phyloP scores from a whole-genome alignment of 169 alveolate species.

The Plasmodium berghei region DNA sequence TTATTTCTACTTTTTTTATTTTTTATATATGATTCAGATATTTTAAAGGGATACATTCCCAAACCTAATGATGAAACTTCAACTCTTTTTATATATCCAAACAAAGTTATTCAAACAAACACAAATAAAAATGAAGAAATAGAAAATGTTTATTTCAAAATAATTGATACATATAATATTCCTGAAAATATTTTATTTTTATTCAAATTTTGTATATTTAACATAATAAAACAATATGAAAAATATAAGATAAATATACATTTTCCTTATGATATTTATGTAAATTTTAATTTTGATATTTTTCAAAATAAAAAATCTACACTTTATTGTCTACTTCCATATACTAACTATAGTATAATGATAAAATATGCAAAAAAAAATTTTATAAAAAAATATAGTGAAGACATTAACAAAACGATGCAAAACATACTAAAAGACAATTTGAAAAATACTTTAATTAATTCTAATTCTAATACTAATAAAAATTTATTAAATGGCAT shows the following conservation, averaged over 20 bases:
- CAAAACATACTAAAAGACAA: too few relatives aligned
- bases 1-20: constrained; percentile 28
- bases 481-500: too few relatives aligned
- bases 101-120: too few relatives aligned
- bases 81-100: too few relatives aligned
- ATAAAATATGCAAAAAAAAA: constrained; percentile 16
- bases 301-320: neutral
- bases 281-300: neutral
- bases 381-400: constrained; percentile 16
- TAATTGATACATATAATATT: neutral
- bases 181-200: constrained; percentile 19
- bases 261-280: constrained; percentile 19
- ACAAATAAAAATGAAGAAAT: too few relatives aligned
- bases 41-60: constrained; percentile 10
- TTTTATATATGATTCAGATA: constrained; percentile 20
- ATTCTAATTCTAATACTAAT: too few relatives aligned
- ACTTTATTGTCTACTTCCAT: constrained; percentile 28
- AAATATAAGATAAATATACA: constrained; percentile 22
- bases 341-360: constrained; percentile 11
- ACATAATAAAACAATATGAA: constrained; percentile 20
- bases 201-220: constrained; percentile 20
- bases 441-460: too few relatives aligned
- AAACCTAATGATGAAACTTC: neutral
- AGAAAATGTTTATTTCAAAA: too few relatives aligned
- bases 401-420: neutral